A percentile compares a stretch with the other conserved stretches of the same genome.
Evolutionary conservation across 2,329 filamentous ascomycete genomes (phyloP).

Genomic region (Fusarium sp.): DNA sequence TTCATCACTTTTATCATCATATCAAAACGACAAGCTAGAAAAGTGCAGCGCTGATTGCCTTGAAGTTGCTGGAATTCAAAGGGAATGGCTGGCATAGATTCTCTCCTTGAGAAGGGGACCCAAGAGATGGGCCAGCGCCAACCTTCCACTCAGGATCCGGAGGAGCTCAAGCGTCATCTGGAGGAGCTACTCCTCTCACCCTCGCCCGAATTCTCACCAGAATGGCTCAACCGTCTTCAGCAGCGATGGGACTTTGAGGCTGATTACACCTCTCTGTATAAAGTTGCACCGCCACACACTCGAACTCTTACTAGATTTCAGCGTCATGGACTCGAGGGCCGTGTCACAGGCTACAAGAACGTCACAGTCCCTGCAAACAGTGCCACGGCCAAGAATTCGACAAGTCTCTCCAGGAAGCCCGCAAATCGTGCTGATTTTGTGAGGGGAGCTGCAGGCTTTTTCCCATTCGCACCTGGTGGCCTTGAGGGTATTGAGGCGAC

Average conservation of each 20-base stretch:
- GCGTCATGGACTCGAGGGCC: conserved; percentile 89
- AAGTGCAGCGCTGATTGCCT: conserved; percentile 9
- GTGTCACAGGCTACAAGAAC: conserved; percentile 93
- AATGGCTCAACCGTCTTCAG: conserved; percentile 91
- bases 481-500: conserved; percentile 87
- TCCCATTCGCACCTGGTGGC: conserved; percentile 92
- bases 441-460: conserved; percentile 90
- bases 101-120: conserved; percentile 46
- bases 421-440: conserved; percentile 91
- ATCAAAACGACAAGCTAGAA: conserved; percentile 1
- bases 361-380: conserved; percentile 91
- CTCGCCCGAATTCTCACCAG: conserved; percentile 79
- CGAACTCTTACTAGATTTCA: conserved; percentile 94
- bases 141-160: conserved; percentile 58
- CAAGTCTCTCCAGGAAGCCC: conserved; percentile 86
- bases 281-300: conserved; percentile 89
- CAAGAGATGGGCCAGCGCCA: conserved; percentile 27
- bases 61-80: neutral
- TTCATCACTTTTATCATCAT: conserved; percentile 31
- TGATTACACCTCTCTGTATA: conserved; percentile 86
- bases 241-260: conserved; percentile 86
- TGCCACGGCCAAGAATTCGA: conserved; percentile 94
- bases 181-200: conserved; percentile 84
- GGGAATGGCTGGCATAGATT: conserved; percentile 53
- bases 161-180: conserved; percentile 76